Evolutionary conservation across 2,329 filamentous ascomycete genomes (phyloP), one percentile per base, ranked within the genome.

Genomic region (Nemania sp.): DNA sequence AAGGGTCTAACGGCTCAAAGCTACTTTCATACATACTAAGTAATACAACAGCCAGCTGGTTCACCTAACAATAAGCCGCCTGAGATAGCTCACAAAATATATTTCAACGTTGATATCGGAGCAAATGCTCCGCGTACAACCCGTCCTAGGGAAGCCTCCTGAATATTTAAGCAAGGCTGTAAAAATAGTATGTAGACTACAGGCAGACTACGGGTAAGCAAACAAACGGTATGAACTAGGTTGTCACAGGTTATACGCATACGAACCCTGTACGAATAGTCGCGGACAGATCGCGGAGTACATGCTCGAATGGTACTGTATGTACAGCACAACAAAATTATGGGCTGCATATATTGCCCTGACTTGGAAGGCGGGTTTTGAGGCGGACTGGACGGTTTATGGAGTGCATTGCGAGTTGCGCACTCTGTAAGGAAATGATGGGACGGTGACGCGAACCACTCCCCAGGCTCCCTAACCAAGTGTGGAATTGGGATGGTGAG

Each of bases 361-460:
- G 15, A 45, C 43, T 49, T 59, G n/a, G 27, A 59, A 59, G 58
- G 47, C 32, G 26, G 11, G 26, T 26, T 22, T 20, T 24, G 24
- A n/a, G n/a, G 20, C 47, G 47, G 47, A n/a, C n/a, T n/a, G n/a
- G n/a, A n/a, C n/a, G n/a, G n/a, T n/a, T 13, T 66, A 49, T 63
- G 60, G 59, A 64, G 65, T 51, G 38, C 3, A 15, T 32, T 18
- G 24, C 45, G 20, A 61, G 45, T 52, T 52, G 41, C 41, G 6
- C 20, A 45, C n/a, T 18, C 41, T 8, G 18, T 47, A 43, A n/a
- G 43, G 47, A 43, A 58, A 65, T 68, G 62, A 66, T 68, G 66
- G 54, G 53, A 62, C 47, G 26, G 38, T 66, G 66, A 68, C 66
- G 66, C 47, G 53, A 58, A 58, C 38, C 35, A 26, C 57, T 13